Evolutionary conservation across 495 filamentous ascomycete genomes (phyloP).

Genomic region (Penicillium atrosanguineum): DNA sequence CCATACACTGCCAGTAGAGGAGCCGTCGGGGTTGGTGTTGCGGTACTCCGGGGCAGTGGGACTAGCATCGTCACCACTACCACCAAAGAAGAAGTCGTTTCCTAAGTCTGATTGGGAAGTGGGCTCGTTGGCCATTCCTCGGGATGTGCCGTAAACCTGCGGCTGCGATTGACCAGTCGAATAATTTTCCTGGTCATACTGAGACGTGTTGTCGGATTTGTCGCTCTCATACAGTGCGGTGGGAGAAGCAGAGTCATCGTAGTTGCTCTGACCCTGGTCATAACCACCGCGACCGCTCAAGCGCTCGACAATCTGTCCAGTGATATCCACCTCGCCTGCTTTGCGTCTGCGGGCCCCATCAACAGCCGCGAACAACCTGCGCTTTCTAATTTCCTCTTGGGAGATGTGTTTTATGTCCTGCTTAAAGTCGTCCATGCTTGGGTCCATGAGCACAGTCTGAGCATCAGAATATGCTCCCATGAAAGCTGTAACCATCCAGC

Average conservation of each 20-base stretch:
- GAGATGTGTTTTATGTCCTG: constrained; percentile 18
- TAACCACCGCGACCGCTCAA: not conserved
- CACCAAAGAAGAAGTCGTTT: constrained; percentile 28
- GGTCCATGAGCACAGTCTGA: constrained; percentile 18
- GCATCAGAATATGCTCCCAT: constrained; percentile 15
- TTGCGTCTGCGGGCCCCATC: constrained; percentile 12
- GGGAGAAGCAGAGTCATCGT: constrained; percentile 2
- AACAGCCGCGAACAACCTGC: constrained; percentile 16
- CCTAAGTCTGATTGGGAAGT: not conserved
- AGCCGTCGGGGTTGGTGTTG: constrained; percentile 12
- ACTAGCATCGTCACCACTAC: constrained; percentile 38
- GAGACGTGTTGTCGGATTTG: not conserved
- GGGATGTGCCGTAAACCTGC: not conserved
- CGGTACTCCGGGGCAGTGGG: constrained; percentile 39
- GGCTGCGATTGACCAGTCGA: not conserved
- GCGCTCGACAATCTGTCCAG: constrained; percentile 3
- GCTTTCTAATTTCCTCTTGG: constrained; percentile 23
- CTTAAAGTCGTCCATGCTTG: constrained; percentile 25
- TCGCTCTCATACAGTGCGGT: constrained; percentile 6
- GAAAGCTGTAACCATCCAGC: constrained; percentile 5
- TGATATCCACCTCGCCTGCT: constrained; percentile 7
- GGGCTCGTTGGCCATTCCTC: constrained; percentile 2
- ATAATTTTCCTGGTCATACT: not conserved
- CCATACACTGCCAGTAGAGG: constrained; percentile 34
- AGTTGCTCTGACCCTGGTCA: not conserved